Base-by-base conservation (phyloP, 2,329 filamentous ascomycete species). In the Cadophora sp. region DNA sequence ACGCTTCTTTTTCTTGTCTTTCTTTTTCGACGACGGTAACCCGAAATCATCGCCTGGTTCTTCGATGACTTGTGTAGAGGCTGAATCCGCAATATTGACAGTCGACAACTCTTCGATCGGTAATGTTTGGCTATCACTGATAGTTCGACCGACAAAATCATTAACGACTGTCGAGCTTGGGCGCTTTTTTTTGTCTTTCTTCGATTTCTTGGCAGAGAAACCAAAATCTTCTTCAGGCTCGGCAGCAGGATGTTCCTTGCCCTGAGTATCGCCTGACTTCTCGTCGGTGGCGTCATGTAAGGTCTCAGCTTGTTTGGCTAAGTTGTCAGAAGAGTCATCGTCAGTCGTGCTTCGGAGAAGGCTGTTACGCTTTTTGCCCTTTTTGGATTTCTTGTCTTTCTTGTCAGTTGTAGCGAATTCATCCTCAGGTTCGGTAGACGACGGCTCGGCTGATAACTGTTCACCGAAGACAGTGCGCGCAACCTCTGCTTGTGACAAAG, bases 101-200 rank as follows among this genome's bases (percentile, higher is more conserved):
- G 2, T 62, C 27, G 40, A 22, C 59, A 50, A 48, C 26, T 31
- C 59, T 27, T 31, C 59, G 59, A 12, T 62, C 22, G 40, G 31
- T 22, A 26, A 6, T 14, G 27, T 16, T 34, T 27, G 59, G 4
- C 24, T 27, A 50, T 46, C 40, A 37, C 34, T 19, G 9, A 64
- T 55, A 31, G 34, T n/a, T 31, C 16, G 3, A 26, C 26, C 22
- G 16, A 16, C 9, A 22, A 40, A 43, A 24, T 58, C 65, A 9
- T 62, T 34, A 16, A 62, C 34, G 37, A 22, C 58, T 1, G 14
- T 37, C 22, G 43, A 31, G 29, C 62, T 70, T 50, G 62, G 53
- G 26, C 63, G 46, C 64, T 69, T 69, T 59, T 78, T 79, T 66
- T 78, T 78, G 64, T 76, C 76, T 67, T 83, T 81, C 74, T 81